Conservation (phyloP, 768 basidiomycete genomes). For the Hebeloma cylindrosporum region DNA sequence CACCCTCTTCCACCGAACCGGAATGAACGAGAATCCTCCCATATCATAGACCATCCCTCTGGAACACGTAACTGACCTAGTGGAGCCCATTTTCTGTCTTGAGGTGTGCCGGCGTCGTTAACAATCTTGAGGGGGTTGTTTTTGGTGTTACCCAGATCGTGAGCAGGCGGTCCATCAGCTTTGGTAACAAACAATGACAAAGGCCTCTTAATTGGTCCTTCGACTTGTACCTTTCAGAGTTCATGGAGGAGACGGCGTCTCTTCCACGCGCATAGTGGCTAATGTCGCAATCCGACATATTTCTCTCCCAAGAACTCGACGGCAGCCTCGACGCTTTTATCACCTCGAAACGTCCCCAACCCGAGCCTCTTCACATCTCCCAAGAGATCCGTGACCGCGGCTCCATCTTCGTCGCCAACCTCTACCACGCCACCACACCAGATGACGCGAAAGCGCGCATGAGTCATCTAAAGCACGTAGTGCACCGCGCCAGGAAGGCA, state of each 20-base stretch:
- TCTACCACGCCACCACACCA: slow-evolving; percentile 55
- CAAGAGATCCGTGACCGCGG: slow-evolving; percentile 76
- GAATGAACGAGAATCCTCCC: slow-evolving; percentile 15
- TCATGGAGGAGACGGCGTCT: not conserved
- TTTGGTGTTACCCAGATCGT: slow-evolving; percentile 27
- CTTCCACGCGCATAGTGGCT: not conserved
- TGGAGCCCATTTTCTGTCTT: slow-evolving; percentile 71
- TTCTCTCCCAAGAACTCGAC: slow-evolving; percentile 19
- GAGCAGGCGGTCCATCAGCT: slow-evolving; percentile 22
- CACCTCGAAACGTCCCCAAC: slow-evolving; percentile 41
- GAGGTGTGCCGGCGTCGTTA: slow-evolving; percentile 47
- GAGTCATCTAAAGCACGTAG: slow-evolving; percentile 53
- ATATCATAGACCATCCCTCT: slow-evolving; percentile 20
- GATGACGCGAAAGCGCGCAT: slow-evolving; percentile 51
- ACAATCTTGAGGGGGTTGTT: slow-evolving; percentile 40
- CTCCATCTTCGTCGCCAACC: slow-evolving; percentile 67
- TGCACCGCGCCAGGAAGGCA: slow-evolving; percentile 58
- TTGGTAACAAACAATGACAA: slow-evolving; percentile 35
- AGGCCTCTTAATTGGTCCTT: too few species aligned
- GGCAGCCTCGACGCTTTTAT: slow-evolving; percentile 55
- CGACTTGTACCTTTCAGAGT: too few species aligned
- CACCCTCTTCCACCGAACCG: slow-evolving; percentile 37
- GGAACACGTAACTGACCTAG: slow-evolving; percentile 57
- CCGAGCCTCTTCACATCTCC: slow-evolving; percentile 54
- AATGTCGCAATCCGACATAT: slow-evolving; percentile 22